Conservation (phyloP, 1,284 basidiomycete species). For the Papiliotrema fonsecae region DNA sequence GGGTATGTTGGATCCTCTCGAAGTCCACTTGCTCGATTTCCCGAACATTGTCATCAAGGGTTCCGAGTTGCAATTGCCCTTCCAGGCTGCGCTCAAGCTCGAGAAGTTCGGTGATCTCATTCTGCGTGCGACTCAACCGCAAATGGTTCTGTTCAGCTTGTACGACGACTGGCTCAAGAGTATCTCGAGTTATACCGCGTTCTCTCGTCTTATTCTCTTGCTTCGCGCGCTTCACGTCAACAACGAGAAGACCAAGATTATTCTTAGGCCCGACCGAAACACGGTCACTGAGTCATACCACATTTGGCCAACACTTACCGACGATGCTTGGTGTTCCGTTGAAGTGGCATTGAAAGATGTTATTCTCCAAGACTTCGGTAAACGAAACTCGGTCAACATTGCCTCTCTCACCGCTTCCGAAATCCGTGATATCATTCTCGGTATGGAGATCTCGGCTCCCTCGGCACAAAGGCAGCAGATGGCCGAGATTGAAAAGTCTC, state of each 20-base stretch:
- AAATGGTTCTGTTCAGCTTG: slow-evolving; percentile 77
- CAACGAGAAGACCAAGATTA: slow-evolving; percentile 98
- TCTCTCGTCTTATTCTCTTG: slow-evolving; percentile 92
- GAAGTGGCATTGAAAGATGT: slow-evolving; percentile 96
- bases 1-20: slow-evolving; percentile 98
- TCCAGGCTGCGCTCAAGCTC: slow-evolving; percentile 99
- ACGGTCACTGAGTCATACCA: slow-evolving; percentile 97
- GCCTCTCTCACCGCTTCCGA: slow-evolving; percentile 94
- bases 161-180: slow-evolving; percentile 99
- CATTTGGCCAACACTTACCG: slow-evolving; percentile 91
- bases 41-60: slow-evolving; percentile 99
- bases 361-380: slow-evolving; percentile 93
- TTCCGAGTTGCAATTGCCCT: slow-evolving; percentile 93
- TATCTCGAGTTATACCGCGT: slow-evolving; percentile 97
- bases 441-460: slow-evolving; percentile 43
- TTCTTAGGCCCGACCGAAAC: slow-evolving; percentile 84
- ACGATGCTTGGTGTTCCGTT: slow-evolving; percentile 99
- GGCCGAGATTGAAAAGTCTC: slow-evolving; percentile 88
- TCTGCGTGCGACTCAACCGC: slow-evolving; percentile 50
- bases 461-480: slow-evolving; percentile 91
- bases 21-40: slow-evolving; percentile 98
- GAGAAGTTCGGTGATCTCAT: slow-evolving; percentile 99
- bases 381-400: slow-evolving; percentile 98
- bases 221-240: slow-evolving; percentile 97
- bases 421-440: slow-evolving; percentile 79